Evolutionary conservation across 129 eudicot genomes (phyloP).

Genomic region (Helichrysum umbraculigerum): DNA sequence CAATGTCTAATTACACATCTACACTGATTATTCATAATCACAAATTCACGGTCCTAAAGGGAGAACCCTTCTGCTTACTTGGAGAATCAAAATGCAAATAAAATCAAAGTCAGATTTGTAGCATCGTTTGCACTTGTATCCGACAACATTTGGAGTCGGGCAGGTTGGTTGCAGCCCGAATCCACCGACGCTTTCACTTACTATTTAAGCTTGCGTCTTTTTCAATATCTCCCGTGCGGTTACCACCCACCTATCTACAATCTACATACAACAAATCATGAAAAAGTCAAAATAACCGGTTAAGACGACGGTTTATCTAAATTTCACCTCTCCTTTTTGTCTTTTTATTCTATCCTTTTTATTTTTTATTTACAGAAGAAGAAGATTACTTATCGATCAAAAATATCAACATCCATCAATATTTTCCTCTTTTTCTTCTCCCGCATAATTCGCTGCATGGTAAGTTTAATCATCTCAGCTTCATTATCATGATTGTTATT

Average conservation of each 20-base stretch:
- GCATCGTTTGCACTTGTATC: neutral
- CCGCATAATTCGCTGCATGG: constrained; percentile 27
- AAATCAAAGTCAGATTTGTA: no score
- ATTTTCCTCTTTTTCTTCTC: neutral
- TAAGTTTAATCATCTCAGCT: constrained; percentile 10
- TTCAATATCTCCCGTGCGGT: constrained; percentile 14
- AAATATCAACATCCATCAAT: neutral
- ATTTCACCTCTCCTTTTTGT: neutral
- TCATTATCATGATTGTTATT: neutral
- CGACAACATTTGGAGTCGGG: neutral
- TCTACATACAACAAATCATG: neutral
- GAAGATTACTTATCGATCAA: neutral
- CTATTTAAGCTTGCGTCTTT: constrained; percentile 1
- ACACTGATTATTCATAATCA: no score
- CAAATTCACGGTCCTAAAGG: no score
- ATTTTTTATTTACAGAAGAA: no score
- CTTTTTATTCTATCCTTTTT: neutral
- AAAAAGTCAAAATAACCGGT: constrained; percentile 6
- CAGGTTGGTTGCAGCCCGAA: neutral
- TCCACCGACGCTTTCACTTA: neutral
- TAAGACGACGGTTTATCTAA: neutral
- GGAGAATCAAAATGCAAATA: no score
- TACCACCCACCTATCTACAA: neutral
- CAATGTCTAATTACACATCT: no score
- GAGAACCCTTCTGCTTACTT: no score